Evolutionary conservation across 2,329 filamentous ascomycete genomes (phyloP).

Genomic region (Claviceps digitariae): DNA sequence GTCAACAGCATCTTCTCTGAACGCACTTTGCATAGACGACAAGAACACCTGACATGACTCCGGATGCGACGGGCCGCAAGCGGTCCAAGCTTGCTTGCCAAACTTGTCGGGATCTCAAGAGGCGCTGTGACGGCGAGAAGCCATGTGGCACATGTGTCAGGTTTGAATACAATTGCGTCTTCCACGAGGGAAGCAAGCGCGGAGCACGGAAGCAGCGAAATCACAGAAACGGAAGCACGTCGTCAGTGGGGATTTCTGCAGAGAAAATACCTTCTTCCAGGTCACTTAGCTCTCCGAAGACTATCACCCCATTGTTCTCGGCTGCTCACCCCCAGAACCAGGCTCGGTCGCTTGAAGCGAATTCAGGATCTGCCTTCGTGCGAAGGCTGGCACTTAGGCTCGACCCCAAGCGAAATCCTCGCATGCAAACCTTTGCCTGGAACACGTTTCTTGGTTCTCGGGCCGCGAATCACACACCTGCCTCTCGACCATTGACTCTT

Average conservation of each 20-base stretch:
- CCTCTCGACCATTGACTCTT: background rate
- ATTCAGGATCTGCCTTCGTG: slow-evolving; percentile 43
- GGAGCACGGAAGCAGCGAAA: background rate
- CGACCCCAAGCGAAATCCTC: slow-evolving; percentile 37
- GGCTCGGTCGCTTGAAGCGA: slow-evolving; percentile 27
- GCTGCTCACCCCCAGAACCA: slow-evolving; percentile 14
- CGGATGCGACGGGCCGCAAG: slow-evolving; percentile 11
- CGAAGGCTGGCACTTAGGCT: slow-evolving; percentile 36
- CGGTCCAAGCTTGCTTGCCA: slow-evolving; percentile 33
- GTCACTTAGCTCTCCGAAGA: background rate
- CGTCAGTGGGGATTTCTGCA: background rate
- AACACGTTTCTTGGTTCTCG: slow-evolving; percentile 26
- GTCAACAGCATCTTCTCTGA: background rate
- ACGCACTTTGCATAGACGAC: background rate
- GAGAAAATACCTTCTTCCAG: background rate
- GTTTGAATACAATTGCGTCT: slow-evolving; percentile 39
- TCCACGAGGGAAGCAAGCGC: slow-evolving; percentile 15
- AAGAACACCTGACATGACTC: background rate
- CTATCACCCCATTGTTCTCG: background rate
- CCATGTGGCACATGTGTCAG: slow-evolving; percentile 40
- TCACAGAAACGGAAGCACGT: background rate
- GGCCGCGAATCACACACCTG: slow-evolving; percentile 19
- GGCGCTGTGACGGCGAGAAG: slow-evolving; percentile 38
- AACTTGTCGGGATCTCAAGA: slow-evolving; percentile 40
- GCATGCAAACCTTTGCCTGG: slow-evolving; percentile 43